Evolutionary conservation across 106 monocot genomes (phyloP).

Genomic region (Dioscorea dumetorum): DNA sequence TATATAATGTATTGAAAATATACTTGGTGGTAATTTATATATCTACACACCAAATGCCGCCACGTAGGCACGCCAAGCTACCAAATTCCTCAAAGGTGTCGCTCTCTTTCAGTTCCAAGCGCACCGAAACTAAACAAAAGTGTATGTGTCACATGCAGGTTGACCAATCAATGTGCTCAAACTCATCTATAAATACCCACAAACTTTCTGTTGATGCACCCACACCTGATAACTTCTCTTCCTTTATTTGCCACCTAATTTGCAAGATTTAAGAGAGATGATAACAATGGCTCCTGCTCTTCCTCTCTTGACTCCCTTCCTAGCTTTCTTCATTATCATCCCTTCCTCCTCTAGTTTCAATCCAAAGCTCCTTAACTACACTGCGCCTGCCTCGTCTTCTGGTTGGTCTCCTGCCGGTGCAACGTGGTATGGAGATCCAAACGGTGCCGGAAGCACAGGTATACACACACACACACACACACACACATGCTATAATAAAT

Average conservation of each 20-base stretch:
- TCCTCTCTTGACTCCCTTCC: not conserved
- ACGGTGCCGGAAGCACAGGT: conserved; percentile 50
- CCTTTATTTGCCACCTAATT: not conserved
- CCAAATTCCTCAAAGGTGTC: no score
- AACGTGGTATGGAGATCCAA: conserved; percentile 53
- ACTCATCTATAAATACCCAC: not conserved
- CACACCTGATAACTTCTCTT: not conserved
- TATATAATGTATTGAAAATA: not conserved
- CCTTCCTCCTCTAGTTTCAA: conserved; percentile 3
- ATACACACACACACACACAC: not conserved
- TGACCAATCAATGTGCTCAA: no score
- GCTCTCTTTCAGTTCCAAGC: no score
- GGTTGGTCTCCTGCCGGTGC: conserved; percentile 37
- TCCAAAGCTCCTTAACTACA: conserved; percentile 11
- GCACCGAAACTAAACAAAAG: no score
- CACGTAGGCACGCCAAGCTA: no score
- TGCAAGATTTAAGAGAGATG: no score
- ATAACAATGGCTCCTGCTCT: conserved; percentile 3
- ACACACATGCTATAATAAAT: not conserved
- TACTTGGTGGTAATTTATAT: no score
- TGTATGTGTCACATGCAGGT: not conserved
- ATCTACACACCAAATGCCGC: no score
- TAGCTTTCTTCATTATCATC: not conserved
- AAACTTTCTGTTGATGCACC: not conserved
- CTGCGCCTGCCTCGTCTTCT: not conserved